These are phyloP conservation scores for Phytophthora pinifolia DNA, from an alignment of 352 stramenopile species.

Conservation along the genomic window DNA sequence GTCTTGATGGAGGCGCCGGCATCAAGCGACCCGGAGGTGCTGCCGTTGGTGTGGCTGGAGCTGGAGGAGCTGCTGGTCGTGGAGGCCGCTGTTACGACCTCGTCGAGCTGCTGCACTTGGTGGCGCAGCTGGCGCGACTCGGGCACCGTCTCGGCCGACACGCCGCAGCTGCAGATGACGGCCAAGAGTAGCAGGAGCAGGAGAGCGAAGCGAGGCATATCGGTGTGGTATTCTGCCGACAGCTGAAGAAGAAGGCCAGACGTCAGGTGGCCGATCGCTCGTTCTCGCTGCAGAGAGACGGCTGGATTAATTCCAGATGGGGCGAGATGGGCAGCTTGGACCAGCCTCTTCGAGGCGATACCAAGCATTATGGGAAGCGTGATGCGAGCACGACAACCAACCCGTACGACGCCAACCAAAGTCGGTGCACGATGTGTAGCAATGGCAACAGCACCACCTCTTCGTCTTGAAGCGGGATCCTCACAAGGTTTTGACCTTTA, in stretches of 20 bases:
- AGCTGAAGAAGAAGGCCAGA: constrained; percentile 5
- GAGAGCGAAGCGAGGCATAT: constrained; percentile 15
- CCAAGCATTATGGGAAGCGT: too few species aligned
- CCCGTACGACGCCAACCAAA: too few species aligned
- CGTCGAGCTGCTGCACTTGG: constrained; percentile 8
- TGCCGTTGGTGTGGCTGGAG: constrained; percentile 3
- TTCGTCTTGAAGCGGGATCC: too few species aligned
- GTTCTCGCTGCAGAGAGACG: constrained; percentile 12
- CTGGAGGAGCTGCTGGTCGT: background rate
- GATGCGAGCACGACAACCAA: too few species aligned
- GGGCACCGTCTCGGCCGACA: constrained; percentile 10
- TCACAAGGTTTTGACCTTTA: too few species aligned
- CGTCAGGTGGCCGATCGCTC: background rate
- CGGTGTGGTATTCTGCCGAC: constrained; percentile 14
- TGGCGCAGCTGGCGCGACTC: constrained; percentile 15
- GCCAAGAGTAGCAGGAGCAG: constrained; percentile 24
- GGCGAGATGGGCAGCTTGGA: constrained; percentile 6
- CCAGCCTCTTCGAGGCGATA: constrained; percentile 4
- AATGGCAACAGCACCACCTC: too few species aligned
- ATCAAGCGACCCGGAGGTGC: constrained; percentile 3
- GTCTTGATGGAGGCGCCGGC: constrained; percentile 10
- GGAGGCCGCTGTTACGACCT: background rate
- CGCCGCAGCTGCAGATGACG: constrained; percentile 15
- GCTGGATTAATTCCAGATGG: constrained; percentile 24
- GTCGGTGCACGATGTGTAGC: too few species aligned